Evolutionary conservation across 345 rosid species (phyloP), one percentile per base, ranked within the genome.

Genomic region (Psidium friedrichsthalianum): DNA sequence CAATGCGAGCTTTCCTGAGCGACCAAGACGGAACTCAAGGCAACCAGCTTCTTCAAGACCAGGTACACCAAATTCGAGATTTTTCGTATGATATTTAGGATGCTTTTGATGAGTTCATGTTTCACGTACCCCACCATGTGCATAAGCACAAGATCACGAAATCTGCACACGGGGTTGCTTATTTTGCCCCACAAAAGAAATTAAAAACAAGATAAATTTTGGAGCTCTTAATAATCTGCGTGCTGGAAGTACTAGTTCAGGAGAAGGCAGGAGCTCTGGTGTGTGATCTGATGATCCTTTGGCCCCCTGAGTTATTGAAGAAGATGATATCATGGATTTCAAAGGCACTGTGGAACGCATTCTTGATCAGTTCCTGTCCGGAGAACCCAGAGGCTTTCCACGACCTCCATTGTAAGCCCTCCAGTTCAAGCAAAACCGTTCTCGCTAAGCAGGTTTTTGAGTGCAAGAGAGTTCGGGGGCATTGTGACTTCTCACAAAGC

Each of bases 51-150:
- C 61, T 36, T 44, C 55, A 81, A 42, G 86, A 83, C 18, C 78
- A 87, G 88, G 87, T 87, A 83, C 74, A 56, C 88, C 92, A 90
- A 74, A 64, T 89, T 36, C 61, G 88, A 54, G 90, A 88, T 27
- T 69, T 89, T 1, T 91, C 89, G 1, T 84, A 78, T n/a, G 90
- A 87, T 32, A 32, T 83, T 7, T 89, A 88, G 64, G 92, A 90
- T 74, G 85, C 82, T 61, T 27, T 90, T 1, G 89, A 85, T 11
- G 83, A 85, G 69, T 83, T 49, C 86, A 44, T 82, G 56, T 54
- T 85, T 11, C 52, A 24, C 1, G 21, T 59, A 10, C 52, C 82
- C 2, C 53, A 32, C 59, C 83, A 83, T 81, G 83, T 40, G 9
- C 90, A 84, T 55, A 12, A 25, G 0, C 76, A 36, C 57, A 51